Evolutionary conservation across 2,329 filamentous ascomycete species (phyloP), one percentile per base, ranked within the genome.

Genomic region (Byssochlamys sp.): DNA sequence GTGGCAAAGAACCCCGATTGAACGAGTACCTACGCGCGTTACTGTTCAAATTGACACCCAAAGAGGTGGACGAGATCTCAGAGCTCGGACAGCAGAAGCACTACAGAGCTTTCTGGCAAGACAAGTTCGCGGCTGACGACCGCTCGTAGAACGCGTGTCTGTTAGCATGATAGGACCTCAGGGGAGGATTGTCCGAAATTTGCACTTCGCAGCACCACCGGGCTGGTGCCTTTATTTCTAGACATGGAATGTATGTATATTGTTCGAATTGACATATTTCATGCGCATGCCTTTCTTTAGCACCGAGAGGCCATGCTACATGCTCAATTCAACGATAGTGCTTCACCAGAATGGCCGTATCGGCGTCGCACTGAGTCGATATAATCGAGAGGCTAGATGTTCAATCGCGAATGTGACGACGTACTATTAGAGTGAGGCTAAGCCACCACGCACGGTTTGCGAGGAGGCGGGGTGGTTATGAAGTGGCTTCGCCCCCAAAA

Each of bases 21-120:
- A 80, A 74, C 57, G 80, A 84, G 64, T 85, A 85, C 63, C 64
- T 85, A 60, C 72, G 80, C 25, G 74, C 73, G 1, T 72, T 81
- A 61, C 80, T 78, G 0, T 86, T 86, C 69, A 80, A 80, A 61
- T 66, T 86, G 60, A 85, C 80, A 4, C 81, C 82, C 0, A 74
- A 74, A 51, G 84, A 86, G 69, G 75, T 86, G 26, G 71, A 80
- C 58, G 71, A 79, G 63, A 78, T 84, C 62, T 76, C 75, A n/a
- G 67, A 73, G 28, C 55, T 75, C 25, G 81, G 81, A 3, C 67
- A 71, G 48, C 65, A 77, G 67, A 78, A 81, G 64, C 79, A 83
- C 67, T 78, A 73, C 57, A 69, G 80, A 53, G 77, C 74, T 1
- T 82, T 80, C 65, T 83, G 80, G 79, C 72, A 61, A n/a, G 68